These are phyloP conservation scores for Cymodocea nodosa DNA, from an alignment of 116 monocot genomes.

Conservation along the genomic window DNA sequence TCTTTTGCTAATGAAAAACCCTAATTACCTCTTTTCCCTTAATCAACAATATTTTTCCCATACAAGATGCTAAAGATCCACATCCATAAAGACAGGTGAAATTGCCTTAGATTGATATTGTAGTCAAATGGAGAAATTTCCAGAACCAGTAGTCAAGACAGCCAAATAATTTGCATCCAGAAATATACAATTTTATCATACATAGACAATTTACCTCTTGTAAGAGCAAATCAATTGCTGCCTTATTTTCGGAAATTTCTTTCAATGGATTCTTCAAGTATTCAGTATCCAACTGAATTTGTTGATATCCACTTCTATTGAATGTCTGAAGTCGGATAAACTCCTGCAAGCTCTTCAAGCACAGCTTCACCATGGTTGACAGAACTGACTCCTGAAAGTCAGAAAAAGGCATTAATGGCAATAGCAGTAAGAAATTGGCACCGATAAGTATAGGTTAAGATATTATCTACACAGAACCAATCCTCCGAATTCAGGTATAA, in stretches of 20 bases:
- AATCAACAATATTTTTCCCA: too few relatives aligned
- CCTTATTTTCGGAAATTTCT: constrained; percentile 76
- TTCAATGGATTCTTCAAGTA: constrained; percentile 80
- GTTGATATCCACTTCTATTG: constrained; percentile 90
- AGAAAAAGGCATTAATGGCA: neutral
- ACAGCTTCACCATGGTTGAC: constrained; percentile 73
- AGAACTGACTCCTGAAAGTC: constrained; percentile 69
- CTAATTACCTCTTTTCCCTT: too few relatives aligned
- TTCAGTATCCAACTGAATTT: constrained; percentile 92
- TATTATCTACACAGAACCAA: neutral
- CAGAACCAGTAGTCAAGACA: too few relatives aligned
- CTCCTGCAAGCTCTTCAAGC: constrained; percentile 93
- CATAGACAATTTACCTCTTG: constrained; percentile 48
- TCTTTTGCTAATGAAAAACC: too few relatives aligned
- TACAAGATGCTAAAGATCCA: too few relatives aligned
- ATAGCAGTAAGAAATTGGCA: neutral
- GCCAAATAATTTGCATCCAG: too few relatives aligned
- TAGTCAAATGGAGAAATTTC: too few relatives aligned
- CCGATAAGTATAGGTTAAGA: neutral
- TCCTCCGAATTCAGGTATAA: neutral
- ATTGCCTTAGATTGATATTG: too few relatives aligned
- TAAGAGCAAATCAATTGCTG: constrained; percentile 68
- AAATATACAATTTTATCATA: too few relatives aligned
- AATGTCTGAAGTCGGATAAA: constrained; percentile 86
- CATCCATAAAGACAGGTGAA: too few relatives aligned